Evolutionary conservation across 371 early-diverging fungal species (phyloP).

Genomic region (Apophysomyces ossiformis): DNA sequence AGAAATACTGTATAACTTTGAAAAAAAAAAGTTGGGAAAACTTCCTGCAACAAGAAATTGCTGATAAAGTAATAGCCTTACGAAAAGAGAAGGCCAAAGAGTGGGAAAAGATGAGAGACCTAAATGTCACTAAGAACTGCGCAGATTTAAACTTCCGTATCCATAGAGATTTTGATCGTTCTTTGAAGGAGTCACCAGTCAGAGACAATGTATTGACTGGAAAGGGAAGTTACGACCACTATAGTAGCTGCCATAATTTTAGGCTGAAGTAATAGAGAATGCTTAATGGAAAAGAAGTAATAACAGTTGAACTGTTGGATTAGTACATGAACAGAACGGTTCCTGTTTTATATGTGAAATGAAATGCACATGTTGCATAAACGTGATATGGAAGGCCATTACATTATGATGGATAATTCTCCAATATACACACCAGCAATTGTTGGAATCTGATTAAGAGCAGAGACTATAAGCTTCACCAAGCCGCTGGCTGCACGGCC

Average conservation of each 20-base stretch:
- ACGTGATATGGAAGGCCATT: no score
- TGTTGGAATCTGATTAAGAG: no score
- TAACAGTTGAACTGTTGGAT: no score
- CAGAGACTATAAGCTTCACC: no score
- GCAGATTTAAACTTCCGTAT: constrained; percentile 16
- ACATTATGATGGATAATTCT: no score
- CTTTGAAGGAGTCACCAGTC: constrained; percentile 7
- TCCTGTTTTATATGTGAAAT: no score
- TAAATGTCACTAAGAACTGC: constrained; percentile 10
- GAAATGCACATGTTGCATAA: no score
- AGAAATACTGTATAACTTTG: no score
- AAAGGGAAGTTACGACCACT: neutral
- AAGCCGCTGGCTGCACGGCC: no score
- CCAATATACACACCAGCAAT: no score
- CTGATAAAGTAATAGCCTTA: neutral
- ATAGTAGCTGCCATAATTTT: neutral
- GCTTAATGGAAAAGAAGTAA: no score
- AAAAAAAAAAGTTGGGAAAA: neutral
- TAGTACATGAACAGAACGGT: no score
- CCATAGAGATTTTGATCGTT: constrained; percentile 7
- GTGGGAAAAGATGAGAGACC: neutral
- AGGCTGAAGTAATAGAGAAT: neutral
- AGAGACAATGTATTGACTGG: constrained; percentile 1
- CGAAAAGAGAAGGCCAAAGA: constrained; percentile 4
- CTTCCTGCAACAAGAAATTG: constrained; percentile 12